These are phyloP conservation scores for Bipolaris bicolor DNA, from an alignment of 2,329 filamentous ascomycete species.

Conservation along the genomic window DNA sequence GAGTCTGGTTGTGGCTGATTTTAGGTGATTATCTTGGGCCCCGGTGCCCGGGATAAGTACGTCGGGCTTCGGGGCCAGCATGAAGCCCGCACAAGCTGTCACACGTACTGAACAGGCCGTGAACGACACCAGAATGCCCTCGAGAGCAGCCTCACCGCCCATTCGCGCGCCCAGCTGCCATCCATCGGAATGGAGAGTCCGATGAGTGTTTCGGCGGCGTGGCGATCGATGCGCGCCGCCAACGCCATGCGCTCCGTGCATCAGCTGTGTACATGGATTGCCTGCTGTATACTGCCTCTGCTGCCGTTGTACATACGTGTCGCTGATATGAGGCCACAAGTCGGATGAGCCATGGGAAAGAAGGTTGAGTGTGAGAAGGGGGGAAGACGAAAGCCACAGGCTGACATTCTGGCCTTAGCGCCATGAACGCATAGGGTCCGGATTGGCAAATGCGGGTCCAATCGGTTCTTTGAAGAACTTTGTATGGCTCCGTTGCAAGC, in stretches of 20 bases:
- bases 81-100: slow-evolving; percentile 13
- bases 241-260: slow-evolving; percentile 3
- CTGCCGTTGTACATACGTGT: neutral
- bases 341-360: neutral
- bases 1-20: slow-evolving; percentile 9
- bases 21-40: slow-evolving; percentile 14
- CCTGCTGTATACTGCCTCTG: neutral
- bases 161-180: slow-evolving; percentile 3
- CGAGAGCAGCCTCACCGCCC: slow-evolving; percentile 3
- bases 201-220: slow-evolving; percentile 1
- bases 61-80: slow-evolving; percentile 21
- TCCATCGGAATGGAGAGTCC: slow-evolving; percentile 2
- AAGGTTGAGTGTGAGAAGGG: neutral
- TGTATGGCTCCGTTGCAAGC: slow-evolving; percentile 10
- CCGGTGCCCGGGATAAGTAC: slow-evolving; percentile 20
- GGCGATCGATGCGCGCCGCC: slow-evolving; percentile 8
- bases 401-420: slow-evolving; percentile 4
- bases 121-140: slow-evolving; percentile 4
- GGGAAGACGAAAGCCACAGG: neutral
- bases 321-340: neutral
- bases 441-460: slow-evolving; percentile 8
- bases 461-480: slow-evolving; percentile 13
- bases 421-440: slow-evolving; percentile 13
- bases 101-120: slow-evolving; percentile 2
- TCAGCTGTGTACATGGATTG: neutral